Conservation (phyloP, 2,329 filamentous ascomycete genomes). For the Verticillium nubilum region DNA sequence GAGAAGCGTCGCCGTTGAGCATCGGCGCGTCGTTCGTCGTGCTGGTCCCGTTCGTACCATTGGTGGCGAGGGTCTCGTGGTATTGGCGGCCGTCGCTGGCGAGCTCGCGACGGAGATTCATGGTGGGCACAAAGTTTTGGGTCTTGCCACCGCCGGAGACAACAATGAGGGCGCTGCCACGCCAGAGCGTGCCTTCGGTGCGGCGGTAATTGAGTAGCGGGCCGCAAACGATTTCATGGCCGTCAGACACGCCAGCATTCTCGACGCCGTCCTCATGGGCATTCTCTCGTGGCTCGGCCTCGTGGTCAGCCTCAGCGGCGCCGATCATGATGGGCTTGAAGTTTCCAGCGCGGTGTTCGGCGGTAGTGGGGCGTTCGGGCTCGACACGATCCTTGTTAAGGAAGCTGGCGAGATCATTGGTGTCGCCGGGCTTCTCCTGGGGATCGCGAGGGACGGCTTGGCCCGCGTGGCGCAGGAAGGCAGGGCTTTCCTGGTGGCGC, state of each 20-base stretch:
- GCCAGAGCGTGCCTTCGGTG: slow-evolving; percentile 67
- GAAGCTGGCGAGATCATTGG: slow-evolving; percentile 49
- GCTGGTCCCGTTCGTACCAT: slow-evolving; percentile 20
- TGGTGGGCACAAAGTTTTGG: slow-evolving; percentile 51
- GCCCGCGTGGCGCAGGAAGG: slow-evolving; percentile 45
- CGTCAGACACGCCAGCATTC: slow-evolving; percentile 26
- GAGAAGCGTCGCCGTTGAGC: not conserved
- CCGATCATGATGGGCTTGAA: slow-evolving; percentile 46
- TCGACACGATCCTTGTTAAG: slow-evolving; percentile 50
- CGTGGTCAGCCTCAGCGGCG: slow-evolving; percentile 26
- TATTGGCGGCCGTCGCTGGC: slow-evolving; percentile 15
- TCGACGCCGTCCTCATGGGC: slow-evolving; percentile 7
- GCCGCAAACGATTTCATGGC: slow-evolving; percentile 61
- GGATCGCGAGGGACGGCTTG: slow-evolving; percentile 29
- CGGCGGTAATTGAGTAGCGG: slow-evolving; percentile 74
- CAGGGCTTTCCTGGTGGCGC: slow-evolving; percentile 59
- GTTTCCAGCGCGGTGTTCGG: slow-evolving; percentile 24
- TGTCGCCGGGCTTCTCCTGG: slow-evolving; percentile 31
- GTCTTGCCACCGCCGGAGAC: slow-evolving; percentile 63
- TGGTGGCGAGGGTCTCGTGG: slow-evolving; percentile 20
- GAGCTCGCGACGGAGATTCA: slow-evolving; percentile 45
- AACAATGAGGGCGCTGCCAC: slow-evolving; percentile 82
- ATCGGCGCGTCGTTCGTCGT: not conserved
- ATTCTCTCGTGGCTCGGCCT: slow-evolving; percentile 8
- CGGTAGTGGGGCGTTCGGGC: slow-evolving; percentile 21